Base-by-base conservation (phyloP, 1,284 basidiomycete species). In the Sporisorium iseilematis-ciliati region DNA sequence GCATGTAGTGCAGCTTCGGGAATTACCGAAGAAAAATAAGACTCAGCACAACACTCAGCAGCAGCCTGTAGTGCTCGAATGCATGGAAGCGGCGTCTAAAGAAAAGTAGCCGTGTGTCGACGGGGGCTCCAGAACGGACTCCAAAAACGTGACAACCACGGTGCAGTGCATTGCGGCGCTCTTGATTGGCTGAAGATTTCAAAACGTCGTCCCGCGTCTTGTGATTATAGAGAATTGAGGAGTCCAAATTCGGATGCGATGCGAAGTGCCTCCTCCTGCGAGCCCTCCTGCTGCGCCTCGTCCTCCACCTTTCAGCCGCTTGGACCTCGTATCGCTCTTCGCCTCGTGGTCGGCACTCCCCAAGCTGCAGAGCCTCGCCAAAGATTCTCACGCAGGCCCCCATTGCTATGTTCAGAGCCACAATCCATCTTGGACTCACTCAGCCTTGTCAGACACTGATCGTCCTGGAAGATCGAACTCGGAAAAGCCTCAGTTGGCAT, bases 381-480 rank as follows among this genome's bases (percentile, higher is more conserved):
- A 29, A 48, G 18, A 21, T 31, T 46, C 20, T 18, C 43, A 26
- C 43, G 18, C 41, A 31, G 14, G 35, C 35, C 14, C 35, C 12
- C 35, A 14, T 38, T 38, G 35, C 35, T 38, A 38, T 20, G n/a
- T 11, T 42, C 41, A 42, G 41, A 12, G 6, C n/a, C 16, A 16
- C 5, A 23, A 42, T n/a, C 25, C 31, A 33, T 42, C 31, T 35
- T 31, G 25, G 29, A 45, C 54, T 14, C 26, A 33, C 29, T 33
- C 20, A 35, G 6, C 49, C 52, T n/a, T 25, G 26, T 51, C 48
- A 41, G 29, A 31, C 35, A 7, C 45, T 51, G 60, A 63, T 56
- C 42, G 2, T 56, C 60, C 40, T 45, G 60, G 53, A 51, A 49
- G 35, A 57, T 57, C 55, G 55, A 57, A 16, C 29, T 18, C 12